Percentiles rank a stretch among this genome's conserved stretches.
phyloP scores from a whole-genome alignment of 257 asterid genomes.

The Ligustrum vulgare region DNA sequence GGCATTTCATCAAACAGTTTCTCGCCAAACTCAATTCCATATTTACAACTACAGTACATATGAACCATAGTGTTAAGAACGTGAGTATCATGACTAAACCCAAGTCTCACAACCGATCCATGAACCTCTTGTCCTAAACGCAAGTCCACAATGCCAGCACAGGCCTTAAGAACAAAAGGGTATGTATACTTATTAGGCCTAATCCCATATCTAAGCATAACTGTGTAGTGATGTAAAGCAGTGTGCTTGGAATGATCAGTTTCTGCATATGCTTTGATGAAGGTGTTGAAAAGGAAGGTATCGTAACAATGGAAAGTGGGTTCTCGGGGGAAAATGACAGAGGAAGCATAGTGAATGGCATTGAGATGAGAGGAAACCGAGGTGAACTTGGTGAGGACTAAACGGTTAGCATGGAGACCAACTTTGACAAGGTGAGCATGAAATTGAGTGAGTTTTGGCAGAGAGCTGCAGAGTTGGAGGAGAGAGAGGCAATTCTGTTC shows the following conservation, averaged over 20 bases:
- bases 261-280: conserved; percentile 63
- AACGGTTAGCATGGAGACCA: conserved; percentile 60
- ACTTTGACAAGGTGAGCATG: conserved; percentile 56
- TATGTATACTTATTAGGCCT: conserved; percentile 67
- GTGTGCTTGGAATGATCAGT: conserved; percentile 36
- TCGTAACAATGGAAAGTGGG: conserved; percentile 50
- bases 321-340: conserved; percentile 52
- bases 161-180: conserved; percentile 82
- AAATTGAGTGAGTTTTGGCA: conserved; percentile 58
- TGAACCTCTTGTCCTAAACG: conserved; percentile 50
- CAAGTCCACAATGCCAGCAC: conserved; percentile 65
- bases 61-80: conserved; percentile 66
- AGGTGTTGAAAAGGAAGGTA: conserved; percentile 71
- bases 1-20: conserved; percentile 71
- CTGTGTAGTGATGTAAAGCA: conserved; percentile 40
- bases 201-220: conserved; percentile 48
- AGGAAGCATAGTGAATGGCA: conserved; percentile 54
- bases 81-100: conserved; percentile 52
- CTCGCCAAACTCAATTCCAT: conserved; percentile 51
- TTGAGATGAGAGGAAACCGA: conserved; percentile 57
- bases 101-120: conserved; percentile 51
- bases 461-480: conserved; percentile 58
- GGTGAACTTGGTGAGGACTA: conserved; percentile 68
- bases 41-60: conserved; percentile 54
- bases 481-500: conserved; percentile 68